phyloP scores from a whole-genome alignment of 2,329 filamentous ascomycete genomes.

The Aspergillus luchuensis region DNA sequence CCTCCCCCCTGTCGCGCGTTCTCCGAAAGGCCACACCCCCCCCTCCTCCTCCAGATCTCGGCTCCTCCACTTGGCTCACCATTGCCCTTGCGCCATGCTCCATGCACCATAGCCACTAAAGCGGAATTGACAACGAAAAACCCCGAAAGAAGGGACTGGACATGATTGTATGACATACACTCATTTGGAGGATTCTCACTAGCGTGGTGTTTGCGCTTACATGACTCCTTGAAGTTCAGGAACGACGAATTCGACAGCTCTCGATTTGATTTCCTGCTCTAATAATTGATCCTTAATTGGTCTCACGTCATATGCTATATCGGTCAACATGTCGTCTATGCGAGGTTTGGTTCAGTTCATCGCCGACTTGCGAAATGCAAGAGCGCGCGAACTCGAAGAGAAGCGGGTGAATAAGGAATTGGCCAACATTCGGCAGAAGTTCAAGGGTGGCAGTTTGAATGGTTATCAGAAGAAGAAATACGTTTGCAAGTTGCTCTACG shows the following conservation, averaged over 20 bases:
- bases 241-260: neutral
- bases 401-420: constrained; percentile 99
- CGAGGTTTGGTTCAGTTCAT: constrained; percentile 94
- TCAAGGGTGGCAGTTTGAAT: constrained; percentile 90
- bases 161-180: constrained; percentile 34
- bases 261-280: neutral
- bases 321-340: constrained; percentile 49
- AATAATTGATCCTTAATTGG: neutral
- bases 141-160: constrained; percentile 20
- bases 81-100: constrained; percentile 23
- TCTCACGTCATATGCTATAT: neutral
- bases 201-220: constrained; percentile 7
- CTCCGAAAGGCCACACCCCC: neutral
- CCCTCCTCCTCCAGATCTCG: constrained; percentile 11
- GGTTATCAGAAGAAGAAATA: constrained; percentile 99
- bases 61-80: constrained; percentile 6
- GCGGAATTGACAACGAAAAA: neutral
- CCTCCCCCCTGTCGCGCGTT: constrained; percentile 12
- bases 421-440: constrained; percentile 97
- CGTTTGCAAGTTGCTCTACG: constrained; percentile 98
- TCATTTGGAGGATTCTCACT: constrained; percentile 5
- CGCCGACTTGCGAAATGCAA: constrained; percentile 89
- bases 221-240: neutral
- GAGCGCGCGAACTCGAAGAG: constrained; percentile 93
- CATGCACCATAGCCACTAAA: constrained; percentile 25